Evolutionary conservation across 2,329 filamentous ascomycete genomes (phyloP), one percentile per base, ranked within the genome.

Genomic region (Diplodia mutila): DNA sequence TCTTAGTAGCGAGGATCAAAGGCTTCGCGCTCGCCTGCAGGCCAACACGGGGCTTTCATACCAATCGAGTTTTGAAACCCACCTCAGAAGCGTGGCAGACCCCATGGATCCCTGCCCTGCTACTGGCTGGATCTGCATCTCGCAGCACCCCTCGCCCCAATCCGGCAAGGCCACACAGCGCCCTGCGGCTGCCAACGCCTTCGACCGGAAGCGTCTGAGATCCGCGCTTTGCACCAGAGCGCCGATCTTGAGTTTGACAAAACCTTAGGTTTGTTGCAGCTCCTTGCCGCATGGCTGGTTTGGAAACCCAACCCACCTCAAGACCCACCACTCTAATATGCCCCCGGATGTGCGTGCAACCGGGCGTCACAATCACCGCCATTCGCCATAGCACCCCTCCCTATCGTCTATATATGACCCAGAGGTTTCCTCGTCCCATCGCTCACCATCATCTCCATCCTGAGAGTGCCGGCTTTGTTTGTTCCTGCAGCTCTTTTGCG

Each of bases 281-380:
- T 66, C 64, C 64, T 57, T 27, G 74, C 75, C 76, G 77, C 73
- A 69, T 72, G 69, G 73, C 71, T 73, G 75, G 76, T 79, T 80
- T 80, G 78, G 78, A 80, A 80, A 80, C 78, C 75, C 71, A 76
- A 72, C 72, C 74, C 75, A 78, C 76, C 75, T 76, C 74, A 78
- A 70, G 69, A 73, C 72, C 72, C 76, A 77, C 77, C 77, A 78
- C 77, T 77, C 73, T 70, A 78, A 79, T 79, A 75, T 78, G 73
- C 73, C 73, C 67, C 64, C 53, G 53, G 64, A 57, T 57, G 52
- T 23, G 27, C 46, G 23, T 23, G 12, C 18, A 49, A 57, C 64
- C 64, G 64, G 64, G 61, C 68, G 34, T 29, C 39, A 48, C 37
- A 29, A 76, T 75, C 73, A 77, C 71, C 74, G 76, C 74, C 74